Evolutionary conservation across 306 rosid genomes (phyloP), one percentile per base, ranked within the genome.

Genomic region (Glycine latifolia): DNA sequence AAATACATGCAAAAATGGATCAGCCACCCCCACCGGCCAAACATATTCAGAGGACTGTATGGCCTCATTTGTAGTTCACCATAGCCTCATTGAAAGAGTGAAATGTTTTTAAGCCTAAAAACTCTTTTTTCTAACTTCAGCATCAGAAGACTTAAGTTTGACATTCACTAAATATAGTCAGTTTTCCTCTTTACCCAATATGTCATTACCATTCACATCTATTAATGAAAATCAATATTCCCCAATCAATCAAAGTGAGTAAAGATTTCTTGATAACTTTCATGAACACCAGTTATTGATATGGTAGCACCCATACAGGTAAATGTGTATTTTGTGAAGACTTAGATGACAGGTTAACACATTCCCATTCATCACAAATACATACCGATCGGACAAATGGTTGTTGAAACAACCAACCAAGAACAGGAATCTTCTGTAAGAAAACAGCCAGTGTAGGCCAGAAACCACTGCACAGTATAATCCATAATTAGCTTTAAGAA

Each of bases 381-480:
- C 95, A 79, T 92, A 94, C 97, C 86, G 97, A 86, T 92, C 94
- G 89, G 65, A 93, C 35, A 81, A 75, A 93, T 68, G 98, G 99
- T 63, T 91, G 98, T 88, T 96, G 97, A 81, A 93, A 17, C 80
- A 96, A 60, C 98, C 98, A 96, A 73, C 99, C 99, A 54, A 96
- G 94, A 81, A 93, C 74, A 26, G 98, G 99, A 82, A 93, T 88
- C 94, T 86, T 96, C 94, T 92, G 99, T 75, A 93, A 5, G 88
- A 96, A 96, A 62, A 96, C 97, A 62, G 97, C 87, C 73, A 96
- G 74, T n/a, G 99, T 96, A 70, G 99, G 99, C 99, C 99, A 96
- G 91, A 96, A 96, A 83, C 99, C 99, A 67, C 98, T 96, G 94
- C 89, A 86, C 41, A 77, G 66, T 53, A 86, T 62, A 80, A 54